These are phyloP conservation scores for Skeletonema potamos DNA, from an alignment of 108 stramenopile species.

Conservation along the genomic window DNA sequence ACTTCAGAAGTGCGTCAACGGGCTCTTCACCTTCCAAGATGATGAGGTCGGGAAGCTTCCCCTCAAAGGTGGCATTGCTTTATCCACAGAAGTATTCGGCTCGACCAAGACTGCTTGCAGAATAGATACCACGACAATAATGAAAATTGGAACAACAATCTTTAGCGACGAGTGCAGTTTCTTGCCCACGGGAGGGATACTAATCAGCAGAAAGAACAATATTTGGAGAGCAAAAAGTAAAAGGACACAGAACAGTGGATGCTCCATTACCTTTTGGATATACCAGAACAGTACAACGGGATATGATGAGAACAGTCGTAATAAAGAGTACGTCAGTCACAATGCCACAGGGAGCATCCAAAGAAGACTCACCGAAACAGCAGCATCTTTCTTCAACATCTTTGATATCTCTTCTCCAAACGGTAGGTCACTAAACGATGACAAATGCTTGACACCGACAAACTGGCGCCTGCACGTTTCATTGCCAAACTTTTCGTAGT, in stretches of 20 bases:
- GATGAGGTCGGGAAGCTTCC: conserved; percentile 45
- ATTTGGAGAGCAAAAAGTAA: conserved; percentile 20
- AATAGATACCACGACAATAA: conserved; percentile 21
- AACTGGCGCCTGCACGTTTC: conserved; percentile 51
- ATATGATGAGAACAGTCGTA: not conserved
- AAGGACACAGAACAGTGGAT: conserved; percentile 40
- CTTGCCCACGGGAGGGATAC: conserved; percentile 9
- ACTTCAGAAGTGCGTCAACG: conserved; percentile 47
- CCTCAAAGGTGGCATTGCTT: conserved; percentile 42
- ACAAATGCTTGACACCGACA: conserved; percentile 41
- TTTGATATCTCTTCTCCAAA: conserved; percentile 24
- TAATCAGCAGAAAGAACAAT: conserved; percentile 9
- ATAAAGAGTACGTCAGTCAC: not conserved
- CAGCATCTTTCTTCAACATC: conserved; percentile 27
- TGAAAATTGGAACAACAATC: conserved; percentile 6
- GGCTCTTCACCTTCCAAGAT: conserved; percentile 52
- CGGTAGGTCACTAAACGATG: conserved; percentile 32
- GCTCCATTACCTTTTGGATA: conserved; percentile 19
- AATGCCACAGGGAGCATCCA: not conserved
- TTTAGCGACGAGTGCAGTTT: conserved; percentile 12
- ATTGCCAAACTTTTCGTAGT: conserved; percentile 53
- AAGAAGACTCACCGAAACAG: conserved; percentile 8
- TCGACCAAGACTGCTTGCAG: conserved; percentile 45
- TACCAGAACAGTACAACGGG: not conserved
- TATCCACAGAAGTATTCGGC: conserved; percentile 38